phyloP scores from a whole-genome alignment of 805 yeast species.

The Teunomyces tritomae region DNA sequence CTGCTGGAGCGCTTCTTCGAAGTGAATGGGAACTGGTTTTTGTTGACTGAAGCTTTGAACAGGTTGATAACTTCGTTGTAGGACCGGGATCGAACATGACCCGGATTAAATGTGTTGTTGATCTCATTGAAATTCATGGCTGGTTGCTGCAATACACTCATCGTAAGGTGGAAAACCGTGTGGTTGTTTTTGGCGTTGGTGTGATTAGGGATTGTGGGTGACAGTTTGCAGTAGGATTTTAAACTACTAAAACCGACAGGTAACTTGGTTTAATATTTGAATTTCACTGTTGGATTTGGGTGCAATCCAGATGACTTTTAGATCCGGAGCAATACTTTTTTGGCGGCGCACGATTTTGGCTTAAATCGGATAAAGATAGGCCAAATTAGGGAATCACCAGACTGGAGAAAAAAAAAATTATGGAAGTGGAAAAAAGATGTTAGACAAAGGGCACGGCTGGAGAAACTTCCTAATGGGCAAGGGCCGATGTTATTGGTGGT shows the following conservation, averaged over 20 bases:
- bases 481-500: too few species aligned
- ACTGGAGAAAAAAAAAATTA: neutral
- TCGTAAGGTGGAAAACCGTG: neutral
- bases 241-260: too few species aligned
- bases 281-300: neutral
- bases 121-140: constrained; percentile 30
- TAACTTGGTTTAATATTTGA: neutral
- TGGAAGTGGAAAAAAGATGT: neutral
- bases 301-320: neutral
- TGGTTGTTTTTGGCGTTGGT: neutral
- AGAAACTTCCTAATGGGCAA: neutral
- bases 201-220: neutral
- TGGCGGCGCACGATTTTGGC: neutral
- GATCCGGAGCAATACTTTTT: neutral
- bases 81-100: constrained; percentile 34
- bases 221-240: too few species aligned
- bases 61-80: constrained; percentile 31
- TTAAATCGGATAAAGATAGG: neutral
- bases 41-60: constrained; percentile 18
- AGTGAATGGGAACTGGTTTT: constrained; percentile 4
- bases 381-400: neutral
- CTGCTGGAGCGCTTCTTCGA: constrained; percentile 28
- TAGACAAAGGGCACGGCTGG: neutral
- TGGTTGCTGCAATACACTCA: constrained; percentile 31
- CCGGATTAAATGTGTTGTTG: constrained; percentile 25